These are phyloP conservation scores for Cadophora sp. DNA, from an alignment of 2,329 filamentous ascomycete genomes.

Conservation along the genomic window DNA sequence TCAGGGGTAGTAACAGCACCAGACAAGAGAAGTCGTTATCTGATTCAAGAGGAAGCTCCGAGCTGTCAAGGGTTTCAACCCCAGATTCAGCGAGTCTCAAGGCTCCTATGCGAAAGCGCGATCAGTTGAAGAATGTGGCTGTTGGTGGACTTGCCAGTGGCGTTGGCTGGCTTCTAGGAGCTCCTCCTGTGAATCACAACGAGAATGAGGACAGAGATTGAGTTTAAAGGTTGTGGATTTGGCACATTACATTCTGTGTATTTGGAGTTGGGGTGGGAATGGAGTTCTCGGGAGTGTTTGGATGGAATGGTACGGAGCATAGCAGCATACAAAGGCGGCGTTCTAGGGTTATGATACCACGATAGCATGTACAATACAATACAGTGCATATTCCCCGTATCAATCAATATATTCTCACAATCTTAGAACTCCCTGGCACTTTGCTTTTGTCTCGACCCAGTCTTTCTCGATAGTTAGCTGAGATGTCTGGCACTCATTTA, in stretches of 20 bases:
- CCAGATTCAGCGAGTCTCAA: constrained; percentile 22
- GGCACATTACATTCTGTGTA: neutral
- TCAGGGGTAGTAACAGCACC: constrained; percentile 30
- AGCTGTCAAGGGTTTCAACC: constrained; percentile 22
- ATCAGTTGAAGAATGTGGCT: constrained; percentile 71
- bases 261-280: neutral
- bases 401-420: no score
- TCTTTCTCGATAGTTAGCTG: no score
- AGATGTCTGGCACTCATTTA: no score
- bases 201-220: constrained; percentile 9
- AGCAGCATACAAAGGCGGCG: constrained; percentile 12
- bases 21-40: constrained; percentile 16
- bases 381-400: neutral
- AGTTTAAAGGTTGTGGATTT: neutral
- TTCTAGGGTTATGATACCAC: constrained; percentile 13
- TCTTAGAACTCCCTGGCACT: no score
- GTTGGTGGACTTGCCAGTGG: constrained; percentile 71
- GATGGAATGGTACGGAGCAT: neutral
- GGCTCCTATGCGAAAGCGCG: constrained; percentile 69
- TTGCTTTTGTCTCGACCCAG: no score
- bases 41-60: constrained; percentile 32
- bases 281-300: constrained; percentile 1
- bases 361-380: constrained; percentile 13
- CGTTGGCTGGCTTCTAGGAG: constrained; percentile 72
- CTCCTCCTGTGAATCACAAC: constrained; percentile 39